Evolutionary conservation across 441 rosid species (phyloP).

Genomic region (Melastoma candidum): DNA sequence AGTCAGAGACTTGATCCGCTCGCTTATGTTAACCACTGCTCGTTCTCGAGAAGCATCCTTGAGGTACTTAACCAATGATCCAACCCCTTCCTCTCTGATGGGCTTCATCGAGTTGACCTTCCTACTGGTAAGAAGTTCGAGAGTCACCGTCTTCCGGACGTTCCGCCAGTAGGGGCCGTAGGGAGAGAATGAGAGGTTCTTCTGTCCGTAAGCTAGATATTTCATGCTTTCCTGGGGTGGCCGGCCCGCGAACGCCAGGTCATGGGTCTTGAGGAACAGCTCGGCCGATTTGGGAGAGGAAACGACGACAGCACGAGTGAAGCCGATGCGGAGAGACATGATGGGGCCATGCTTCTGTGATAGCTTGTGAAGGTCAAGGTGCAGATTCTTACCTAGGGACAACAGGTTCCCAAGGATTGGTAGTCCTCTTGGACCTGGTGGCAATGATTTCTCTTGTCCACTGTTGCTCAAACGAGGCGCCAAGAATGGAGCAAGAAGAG

Average conservation of each 20-base stretch:
- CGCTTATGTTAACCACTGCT: slow-evolving; percentile 23
- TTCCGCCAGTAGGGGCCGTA: slow-evolving; percentile 43
- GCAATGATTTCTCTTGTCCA: slow-evolving; percentile 15
- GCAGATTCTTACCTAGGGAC: slow-evolving; percentile 29
- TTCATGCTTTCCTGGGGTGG: slow-evolving; percentile 23
- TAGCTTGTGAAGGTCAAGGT: slow-evolving; percentile 22
- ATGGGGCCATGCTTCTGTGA: slow-evolving; percentile 35
- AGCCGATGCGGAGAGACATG: slow-evolving; percentile 30
- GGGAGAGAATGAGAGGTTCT: slow-evolving; percentile 15
- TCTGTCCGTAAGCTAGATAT: slow-evolving; percentile 22
- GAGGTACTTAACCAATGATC: slow-evolving; percentile 14
- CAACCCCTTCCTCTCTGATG: slow-evolving; percentile 31
- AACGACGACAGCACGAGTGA: slow-evolving; percentile 22
- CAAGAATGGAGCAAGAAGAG: no score
- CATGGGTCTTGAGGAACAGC: slow-evolving; percentile 31
- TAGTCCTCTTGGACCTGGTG: slow-evolving; percentile 44
- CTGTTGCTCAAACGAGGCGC: background rate
- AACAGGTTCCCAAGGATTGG: slow-evolving; percentile 40
- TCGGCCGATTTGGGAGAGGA: slow-evolving; percentile 38
- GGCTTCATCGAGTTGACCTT: slow-evolving; percentile 23
- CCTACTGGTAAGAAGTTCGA: slow-evolving; percentile 25
- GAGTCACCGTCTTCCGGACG: slow-evolving; percentile 33
- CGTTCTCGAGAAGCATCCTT: slow-evolving; percentile 11
- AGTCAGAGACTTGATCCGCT: slow-evolving; percentile 19
- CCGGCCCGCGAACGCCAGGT: slow-evolving; percentile 32